Conservation (phyloP, 2,329 filamentous ascomycete species). For the Aspergillus oerlinghausenensis region DNA sequence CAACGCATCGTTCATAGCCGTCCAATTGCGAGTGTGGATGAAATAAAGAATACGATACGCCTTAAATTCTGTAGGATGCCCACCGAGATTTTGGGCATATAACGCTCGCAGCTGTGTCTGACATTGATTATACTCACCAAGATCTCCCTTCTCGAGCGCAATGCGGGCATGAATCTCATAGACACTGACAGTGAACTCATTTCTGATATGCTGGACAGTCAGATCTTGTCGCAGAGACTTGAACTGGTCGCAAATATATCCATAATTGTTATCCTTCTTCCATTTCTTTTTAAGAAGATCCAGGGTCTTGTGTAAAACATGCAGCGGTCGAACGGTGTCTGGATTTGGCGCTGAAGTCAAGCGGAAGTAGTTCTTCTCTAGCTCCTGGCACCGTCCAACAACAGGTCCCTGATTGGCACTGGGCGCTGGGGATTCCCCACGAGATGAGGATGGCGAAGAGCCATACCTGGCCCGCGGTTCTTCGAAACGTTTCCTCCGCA, state of each 20-base stretch:
- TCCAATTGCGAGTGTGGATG: constrained; percentile 97
- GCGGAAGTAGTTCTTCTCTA: constrained; percentile 94
- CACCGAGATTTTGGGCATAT: constrained; percentile 81
- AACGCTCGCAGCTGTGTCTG: constrained; percentile 94
- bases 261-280: constrained; percentile 89
- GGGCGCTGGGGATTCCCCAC: constrained; percentile 46
- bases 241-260: constrained; percentile 98
- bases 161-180: constrained; percentile 98
- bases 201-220: constrained; percentile 95
- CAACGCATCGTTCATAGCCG: constrained; percentile 95
- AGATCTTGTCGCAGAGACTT: constrained; percentile 97
- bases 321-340: constrained; percentile 79
- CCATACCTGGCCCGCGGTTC: constrained; percentile 41
- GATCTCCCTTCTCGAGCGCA: constrained; percentile 94
- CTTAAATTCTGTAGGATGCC: constrained; percentile 92
- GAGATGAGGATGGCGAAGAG: constrained; percentile 37
- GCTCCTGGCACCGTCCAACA: constrained; percentile 72
- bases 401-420: constrained; percentile 60
- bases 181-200: constrained; percentile 90
- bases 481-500: constrained; percentile 83
- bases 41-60: constrained; percentile 99
- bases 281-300: constrained; percentile 91
- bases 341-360: constrained; percentile 86
- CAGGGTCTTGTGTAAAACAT: constrained; percentile 74
- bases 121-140: constrained; percentile 99